A percentile compares a stretch with the other conserved stretches of the same genome.
Evolutionary conservation across 768 basidiomycete species (phyloP).

Genomic region (Naematelia encephala): DNA sequence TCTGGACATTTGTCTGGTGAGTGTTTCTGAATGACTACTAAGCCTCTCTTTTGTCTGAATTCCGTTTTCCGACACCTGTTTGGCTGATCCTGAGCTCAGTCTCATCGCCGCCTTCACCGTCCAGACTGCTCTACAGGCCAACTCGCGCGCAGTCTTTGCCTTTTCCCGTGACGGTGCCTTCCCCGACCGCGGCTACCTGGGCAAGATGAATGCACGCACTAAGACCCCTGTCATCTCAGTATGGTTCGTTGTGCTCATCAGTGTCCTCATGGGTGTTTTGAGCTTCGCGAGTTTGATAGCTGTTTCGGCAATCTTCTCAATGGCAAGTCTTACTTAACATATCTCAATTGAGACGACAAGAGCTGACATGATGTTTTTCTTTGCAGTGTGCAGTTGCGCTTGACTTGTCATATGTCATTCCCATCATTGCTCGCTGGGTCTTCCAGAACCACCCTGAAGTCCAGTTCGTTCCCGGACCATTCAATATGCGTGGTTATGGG

Average conservation of each 20-base stretch:
- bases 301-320: slow-evolving; percentile 74
- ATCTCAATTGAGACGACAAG: slow-evolving; percentile 7
- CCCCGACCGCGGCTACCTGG: slow-evolving; percentile 75
- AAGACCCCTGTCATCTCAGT: slow-evolving; percentile 74
- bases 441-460: slow-evolving; percentile 65
- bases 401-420: slow-evolving; percentile 76
- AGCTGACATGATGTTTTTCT: neutral
- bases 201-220: slow-evolving; percentile 62
- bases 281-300: slow-evolving; percentile 74
- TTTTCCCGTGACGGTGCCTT: slow-evolving; percentile 61
- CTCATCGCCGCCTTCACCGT: slow-evolving; percentile 82
- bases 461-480: slow-evolving; percentile 77
- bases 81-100: slow-evolving; percentile 56
- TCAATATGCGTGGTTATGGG: slow-evolving; percentile 65
- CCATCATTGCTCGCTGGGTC: slow-evolving; percentile 56
- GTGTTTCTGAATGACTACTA: slow-evolving; percentile 47
- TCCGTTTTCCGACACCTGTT: neutral
- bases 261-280: slow-evolving; percentile 61
- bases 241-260: slow-evolving; percentile 66
- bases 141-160: slow-evolving; percentile 75
- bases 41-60: slow-evolving; percentile 11
- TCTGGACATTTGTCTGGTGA: slow-evolving; percentile 58
- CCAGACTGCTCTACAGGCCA: slow-evolving; percentile 72
- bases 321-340: slow-evolving; percentile 56
- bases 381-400: slow-evolving; percentile 38